Evolutionary conservation across 2,329 filamentous ascomycete species (phyloP).

Genomic region (Alternaria tenuissima): DNA sequence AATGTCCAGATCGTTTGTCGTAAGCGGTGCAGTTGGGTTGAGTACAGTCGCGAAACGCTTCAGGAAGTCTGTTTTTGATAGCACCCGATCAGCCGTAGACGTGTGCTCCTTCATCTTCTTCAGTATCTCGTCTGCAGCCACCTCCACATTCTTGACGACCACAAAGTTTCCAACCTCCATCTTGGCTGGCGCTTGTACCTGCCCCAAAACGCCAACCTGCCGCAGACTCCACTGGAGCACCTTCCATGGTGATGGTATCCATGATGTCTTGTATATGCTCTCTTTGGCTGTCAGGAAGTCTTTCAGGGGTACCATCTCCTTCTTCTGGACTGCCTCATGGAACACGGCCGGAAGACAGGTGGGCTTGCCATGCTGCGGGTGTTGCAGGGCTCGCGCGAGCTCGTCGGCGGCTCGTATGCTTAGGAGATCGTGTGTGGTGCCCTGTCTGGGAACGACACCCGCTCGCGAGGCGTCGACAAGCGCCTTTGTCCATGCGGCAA

Average conservation of each 20-base stretch:
- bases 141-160: constrained; percentile 69
- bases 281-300: constrained; percentile 72
- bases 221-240: constrained; percentile 78
- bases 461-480: constrained; percentile 73
- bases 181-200: constrained; percentile 59
- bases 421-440: constrained; percentile 56
- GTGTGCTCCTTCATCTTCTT: constrained; percentile 47
- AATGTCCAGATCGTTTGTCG: constrained; percentile 74
- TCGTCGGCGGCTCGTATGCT: constrained; percentile 65
- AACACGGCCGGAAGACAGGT: constrained; percentile 82
- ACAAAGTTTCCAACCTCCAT: constrained; percentile 71
- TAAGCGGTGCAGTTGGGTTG: constrained; percentile 39
- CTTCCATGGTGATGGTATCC: constrained; percentile 74
- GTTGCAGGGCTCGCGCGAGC: constrained; percentile 76
- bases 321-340: constrained; percentile 73
- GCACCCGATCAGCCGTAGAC: constrained; percentile 46
- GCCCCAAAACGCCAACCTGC: constrained; percentile 67
- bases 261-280: constrained; percentile 76
- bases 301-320: constrained; percentile 73
- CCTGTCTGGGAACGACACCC: constrained; percentile 63
- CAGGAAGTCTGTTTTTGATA: constrained; percentile 47
- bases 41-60: constrained; percentile 42
- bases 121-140: constrained; percentile 55
- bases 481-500: constrained; percentile 78
- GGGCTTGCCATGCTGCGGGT: constrained; percentile 80